Base-by-base conservation (phyloP, 2,329 filamentous ascomycete species). In the Xylariomycetidae sp. region DNA sequence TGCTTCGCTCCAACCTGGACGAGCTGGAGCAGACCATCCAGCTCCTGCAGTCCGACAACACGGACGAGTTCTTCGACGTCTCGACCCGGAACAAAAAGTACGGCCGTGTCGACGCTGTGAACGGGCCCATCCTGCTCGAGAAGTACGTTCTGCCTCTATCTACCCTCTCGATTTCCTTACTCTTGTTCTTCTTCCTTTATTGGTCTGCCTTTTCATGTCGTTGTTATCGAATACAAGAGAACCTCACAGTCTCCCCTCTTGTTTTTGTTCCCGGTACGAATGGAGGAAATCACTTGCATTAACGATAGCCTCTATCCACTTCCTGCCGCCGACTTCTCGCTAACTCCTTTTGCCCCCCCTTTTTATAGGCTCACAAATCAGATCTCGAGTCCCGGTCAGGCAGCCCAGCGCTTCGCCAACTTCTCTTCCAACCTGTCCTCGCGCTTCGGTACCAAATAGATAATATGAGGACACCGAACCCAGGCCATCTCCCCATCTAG, bases 1-100 rank as follows among this genome's bases (percentile, higher is more conserved):
- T 94, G 62, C 68, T 98, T 14, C 76, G 84, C 42, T 85, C 92
- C 53, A 92, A 94, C 46, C 67, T 98, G 25, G 89, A 96, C 50
- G 92, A 97, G 63, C 69, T 98, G 22, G 82, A 90, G 49, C 92
- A 98, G 66, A 97, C 92, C 2, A 83, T 95, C 29, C 80, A 85
- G 39, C 71, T 98, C 16, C 85, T 98, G 74, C 80, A 86, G 53
- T 77, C 76, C 2, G 88, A 94, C 25, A 94, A 94, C 50, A 79
- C 87, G n/a, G 89, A 97, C 45, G 90, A 97, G 59, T 98, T 95
- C 61, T 98, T 92, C 58, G 92, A 98, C 55, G 83, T 92, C 31
- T 85, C 83, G 5, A 85, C 83, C 11, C 72, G 88, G 33, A 95
- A 96, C 63, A 89, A 85, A 65, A 94, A 95, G 57, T 98, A 95